Evolutionary conservation across 2,329 filamentous ascomycete species (phyloP).

Genomic region (Trichoderma oligosporum): DNA sequence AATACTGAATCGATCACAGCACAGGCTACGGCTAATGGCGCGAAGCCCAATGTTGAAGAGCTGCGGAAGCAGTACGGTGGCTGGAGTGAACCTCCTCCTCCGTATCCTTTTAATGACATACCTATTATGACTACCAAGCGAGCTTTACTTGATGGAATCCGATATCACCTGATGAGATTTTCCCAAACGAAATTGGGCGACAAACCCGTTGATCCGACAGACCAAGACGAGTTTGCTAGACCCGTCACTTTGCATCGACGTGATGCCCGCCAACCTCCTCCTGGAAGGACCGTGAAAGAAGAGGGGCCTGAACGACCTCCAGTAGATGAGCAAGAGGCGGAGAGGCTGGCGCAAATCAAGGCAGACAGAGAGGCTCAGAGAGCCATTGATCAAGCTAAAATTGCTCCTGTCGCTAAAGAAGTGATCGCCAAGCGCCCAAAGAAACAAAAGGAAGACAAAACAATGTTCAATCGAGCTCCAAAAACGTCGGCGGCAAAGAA

Average conservation of each 20-base stretch:
- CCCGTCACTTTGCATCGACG: slow-evolving; percentile 87
- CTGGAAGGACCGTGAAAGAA: slow-evolving; percentile 61
- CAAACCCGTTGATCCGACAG: slow-evolving; percentile 63
- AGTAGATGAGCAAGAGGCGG: slow-evolving; percentile 56
- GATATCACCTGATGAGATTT: slow-evolving; percentile 85
- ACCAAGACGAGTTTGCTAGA: slow-evolving; percentile 76
- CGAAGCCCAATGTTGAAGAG: slow-evolving; percentile 38
- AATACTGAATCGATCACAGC: slow-evolving; percentile 18
- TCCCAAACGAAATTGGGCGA: slow-evolving; percentile 51
- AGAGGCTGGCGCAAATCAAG: slow-evolving; percentile 64
- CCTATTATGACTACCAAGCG: slow-evolving; percentile 82
- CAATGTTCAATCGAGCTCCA: slow-evolving; percentile 80
- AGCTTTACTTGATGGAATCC: slow-evolving; percentile 71
- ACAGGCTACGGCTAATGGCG: slow-evolving; percentile 28
- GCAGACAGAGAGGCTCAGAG: slow-evolving; percentile 81
- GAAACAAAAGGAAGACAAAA: slow-evolving; percentile 77
- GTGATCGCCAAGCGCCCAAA: slow-evolving; percentile 48
- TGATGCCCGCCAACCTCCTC: slow-evolving; percentile 69
- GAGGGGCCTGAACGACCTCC: slow-evolving; percentile 45
- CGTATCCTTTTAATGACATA: slow-evolving; percentile 49
- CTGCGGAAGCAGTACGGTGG: slow-evolving; percentile 49
- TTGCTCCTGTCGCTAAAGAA: slow-evolving; percentile 74
- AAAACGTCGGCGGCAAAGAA: slow-evolving; percentile 75
- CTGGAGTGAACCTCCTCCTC: slow-evolving; percentile 53
- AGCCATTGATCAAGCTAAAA: slow-evolving; percentile 84